phyloP scores from a whole-genome alignment of 495 filamentous ascomycete species.

The Staphylotrichum tortipilum region DNA sequence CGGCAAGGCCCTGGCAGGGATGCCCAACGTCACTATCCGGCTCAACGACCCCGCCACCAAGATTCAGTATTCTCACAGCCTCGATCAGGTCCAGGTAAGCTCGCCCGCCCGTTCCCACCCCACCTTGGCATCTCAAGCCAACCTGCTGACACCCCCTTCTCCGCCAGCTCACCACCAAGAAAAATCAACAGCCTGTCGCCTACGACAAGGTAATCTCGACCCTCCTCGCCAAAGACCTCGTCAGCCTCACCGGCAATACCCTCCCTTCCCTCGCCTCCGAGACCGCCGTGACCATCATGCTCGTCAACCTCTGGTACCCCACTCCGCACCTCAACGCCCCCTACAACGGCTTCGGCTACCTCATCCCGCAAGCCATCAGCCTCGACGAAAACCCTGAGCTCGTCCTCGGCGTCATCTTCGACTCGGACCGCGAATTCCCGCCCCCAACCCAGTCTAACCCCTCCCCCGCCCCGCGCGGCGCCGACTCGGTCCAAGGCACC shows the following conservation, averaged over 20 bases:
- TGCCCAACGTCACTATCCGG: conserved; percentile 47
- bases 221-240: conserved; percentile 45
- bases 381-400: conserved; percentile 69
- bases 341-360: conserved; percentile 73
- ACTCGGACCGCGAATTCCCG: conserved; percentile 51
- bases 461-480: conserved; percentile 20
- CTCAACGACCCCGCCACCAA: conserved; percentile 32
- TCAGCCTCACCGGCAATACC: conserved; percentile 31
- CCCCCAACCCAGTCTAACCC: conserved; percentile 19
- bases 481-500: conserved; percentile 56
- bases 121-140: not conserved
- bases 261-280: conserved; percentile 46
- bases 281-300: conserved; percentile 72
- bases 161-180: conserved; percentile 24
- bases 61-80: conserved; percentile 14
- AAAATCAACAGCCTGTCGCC: conserved; percentile 5
- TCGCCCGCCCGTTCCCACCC: not conserved
- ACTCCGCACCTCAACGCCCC: conserved; percentile 53
- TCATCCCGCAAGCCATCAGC: conserved; percentile 65
- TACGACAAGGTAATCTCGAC: conserved; percentile 68
- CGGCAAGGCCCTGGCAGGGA: conserved; percentile 33
- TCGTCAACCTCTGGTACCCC: conserved; percentile 80
- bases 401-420: conserved; percentile 86
- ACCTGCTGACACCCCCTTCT: not conserved
- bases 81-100: conserved; percentile 14